Base-by-base conservation (phyloP, 495 filamentous ascomycete species). In the Hypoxylon intermedium region DNA sequence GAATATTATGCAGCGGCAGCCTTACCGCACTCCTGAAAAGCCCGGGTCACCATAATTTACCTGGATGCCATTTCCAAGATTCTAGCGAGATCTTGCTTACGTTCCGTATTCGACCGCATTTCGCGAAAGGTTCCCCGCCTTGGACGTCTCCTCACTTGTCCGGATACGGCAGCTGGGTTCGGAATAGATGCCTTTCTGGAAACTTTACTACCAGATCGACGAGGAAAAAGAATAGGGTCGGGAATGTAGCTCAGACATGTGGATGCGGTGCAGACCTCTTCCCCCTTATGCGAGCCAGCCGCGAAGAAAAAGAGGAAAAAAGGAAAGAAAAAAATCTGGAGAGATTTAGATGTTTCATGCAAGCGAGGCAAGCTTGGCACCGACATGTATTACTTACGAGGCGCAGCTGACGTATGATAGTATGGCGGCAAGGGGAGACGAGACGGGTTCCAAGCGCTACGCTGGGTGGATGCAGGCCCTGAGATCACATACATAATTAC, bases 321-420 rank as follows among this genome's bases (percentile, higher is more conserved):
- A n/a, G n/a, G n/a, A n/a, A n/a, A n/a, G n/a, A n/a, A n/a, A n/a
- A n/a, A n/a, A n/a, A n/a, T n/a, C n/a, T n/a, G n/a, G n/a, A n/a
- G n/a, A n/a, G n/a, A n/a, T n/a, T 43, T 34, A 4, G 24, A 26
- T 34, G 7, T 33, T 30, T 26, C 51, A 36, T 45, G 41, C 38
- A 43, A n/a, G n/a, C n/a, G n/a, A n/a, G n/a, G n/a, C n/a, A n/a
- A 33, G 30, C 30, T 2, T 33, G 30, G 30, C 30, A 33, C 30
- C 5, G 5, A 30, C 26, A 30, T 30, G 9, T 31, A 57, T 57
- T 41, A 16, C 18, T 34, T 50, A 38, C 49, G 51, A 50, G 57
- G 41, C 47, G 23, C 21, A 36, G 51, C 41, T 49, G 58, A 54
- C 58, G 45, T 45, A 61, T 1, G 15, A 31, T 16, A 34, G 26